Percentiles rank a stretch among this genome's conserved stretches.
These are phyloP conservation scores for Isoetes engelmannii DNA, from an alignment of 83 land plant genomes.

Conservation along the genomic window DNA sequence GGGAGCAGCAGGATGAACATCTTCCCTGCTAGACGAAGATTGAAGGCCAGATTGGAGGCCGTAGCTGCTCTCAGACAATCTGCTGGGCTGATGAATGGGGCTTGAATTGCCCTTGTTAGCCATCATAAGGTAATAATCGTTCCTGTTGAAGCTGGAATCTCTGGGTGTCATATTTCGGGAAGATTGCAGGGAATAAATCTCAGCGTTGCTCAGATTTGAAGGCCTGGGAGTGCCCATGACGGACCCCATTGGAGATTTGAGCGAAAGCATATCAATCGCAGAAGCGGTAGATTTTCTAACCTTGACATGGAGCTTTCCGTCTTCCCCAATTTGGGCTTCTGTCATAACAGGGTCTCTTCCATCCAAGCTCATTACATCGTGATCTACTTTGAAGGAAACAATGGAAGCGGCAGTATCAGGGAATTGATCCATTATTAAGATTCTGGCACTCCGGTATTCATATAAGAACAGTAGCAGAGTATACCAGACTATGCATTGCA, in stretches of 20 bases:
- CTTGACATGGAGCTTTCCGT: constrained; percentile 14
- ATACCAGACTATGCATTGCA: constrained; percentile 14
- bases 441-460: constrained; percentile 11
- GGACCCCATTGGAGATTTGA: neutral
- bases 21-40: too few relatives aligned
- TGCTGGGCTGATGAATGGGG: neutral
- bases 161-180: constrained; percentile 9
- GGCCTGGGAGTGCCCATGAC: constrained; percentile 10
- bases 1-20: too few relatives aligned
- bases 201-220: constrained; percentile 8
- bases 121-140: neutral
- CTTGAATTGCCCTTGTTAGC: constrained; percentile 4
- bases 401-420: constrained; percentile 15
- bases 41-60: too few relatives aligned
- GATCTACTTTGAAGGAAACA: constrained; percentile 15
- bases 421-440: constrained; percentile 5
- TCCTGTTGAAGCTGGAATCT: constrained; percentile 7
- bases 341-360: constrained; percentile 10
- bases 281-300: constrained; percentile 1
- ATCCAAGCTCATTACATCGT: constrained; percentile 1
- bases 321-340: constrained; percentile 13
- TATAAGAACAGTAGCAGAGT: constrained; percentile 8
- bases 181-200: constrained; percentile 13
- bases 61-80: neutral
- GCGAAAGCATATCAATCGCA: neutral